Conservation (phyloP, 768 basidiomycete species). For the Leccinellum rugosiceps region DNA sequence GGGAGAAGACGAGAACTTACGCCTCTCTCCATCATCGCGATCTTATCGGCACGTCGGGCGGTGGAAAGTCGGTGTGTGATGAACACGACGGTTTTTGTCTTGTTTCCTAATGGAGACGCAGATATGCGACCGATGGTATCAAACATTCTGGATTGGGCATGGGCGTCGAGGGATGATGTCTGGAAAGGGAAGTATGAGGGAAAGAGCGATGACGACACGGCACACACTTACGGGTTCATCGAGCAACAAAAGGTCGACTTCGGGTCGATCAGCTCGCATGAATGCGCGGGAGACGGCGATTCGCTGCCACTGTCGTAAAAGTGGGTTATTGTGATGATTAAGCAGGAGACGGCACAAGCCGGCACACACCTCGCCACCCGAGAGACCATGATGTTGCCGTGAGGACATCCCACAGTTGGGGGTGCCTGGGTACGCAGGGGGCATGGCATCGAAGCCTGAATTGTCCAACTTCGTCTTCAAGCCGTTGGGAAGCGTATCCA, state of each 20-base stretch:
- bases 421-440: constrained; percentile 31
- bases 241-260: constrained; percentile 76
- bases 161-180: constrained; percentile 79
- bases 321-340: constrained; percentile 17
- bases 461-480: constrained; percentile 70
- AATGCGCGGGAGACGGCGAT: constrained; percentile 85
- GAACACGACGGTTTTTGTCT: constrained; percentile 72
- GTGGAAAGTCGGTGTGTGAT: constrained; percentile 82
- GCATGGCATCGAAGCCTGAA: constrained; percentile 53
- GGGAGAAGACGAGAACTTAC: constrained; percentile 32
- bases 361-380: constrained; percentile 76
- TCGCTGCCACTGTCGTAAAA: constrained; percentile 68
- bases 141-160: constrained; percentile 77
- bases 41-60: constrained; percentile 80
- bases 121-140: constrained; percentile 70
- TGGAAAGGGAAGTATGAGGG: constrained; percentile 25
- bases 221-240: constrained; percentile 70
- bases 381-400: constrained; percentile 60
- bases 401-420: constrained; percentile 29
- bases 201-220: background rate
- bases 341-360: constrained; percentile 4
- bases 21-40: constrained; percentile 83
- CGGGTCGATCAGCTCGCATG: constrained; percentile 73
- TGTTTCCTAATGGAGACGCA: constrained; percentile 50
- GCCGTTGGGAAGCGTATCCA: constrained; percentile 66